Conservation (phyloP, 805 yeast species). For the Wickerhamomyces subpelliculosus region DNA sequence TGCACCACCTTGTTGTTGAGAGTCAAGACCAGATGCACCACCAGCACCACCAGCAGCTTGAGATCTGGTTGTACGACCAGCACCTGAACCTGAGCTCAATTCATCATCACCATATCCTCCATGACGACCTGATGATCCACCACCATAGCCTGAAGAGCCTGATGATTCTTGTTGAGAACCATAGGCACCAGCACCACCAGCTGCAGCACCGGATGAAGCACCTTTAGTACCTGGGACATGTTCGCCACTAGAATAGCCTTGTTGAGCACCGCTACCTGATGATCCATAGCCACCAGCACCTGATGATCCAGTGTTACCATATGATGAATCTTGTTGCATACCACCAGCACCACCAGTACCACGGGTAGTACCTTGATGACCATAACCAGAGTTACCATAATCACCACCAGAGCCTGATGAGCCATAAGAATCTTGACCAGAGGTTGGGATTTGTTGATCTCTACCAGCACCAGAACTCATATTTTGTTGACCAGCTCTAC, state of each 20-base stretch:
- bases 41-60: conserved; percentile 7
- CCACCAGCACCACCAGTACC: conserved; percentile 2
- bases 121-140: neutral
- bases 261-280: neutral
- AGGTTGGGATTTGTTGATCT: conserved; percentile 16
- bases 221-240: neutral
- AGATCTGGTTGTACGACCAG: conserved; percentile 21
- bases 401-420: neutral
- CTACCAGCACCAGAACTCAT: conserved; percentile 6
- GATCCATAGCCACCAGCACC: neutral
- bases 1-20: neutral
- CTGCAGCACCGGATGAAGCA: neutral
- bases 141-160: neutral
- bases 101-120: neutral
- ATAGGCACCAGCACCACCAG: neutral
- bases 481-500: conserved; percentile 13
- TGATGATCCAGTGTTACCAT: neutral
- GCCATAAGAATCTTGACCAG: conserved; percentile 1
- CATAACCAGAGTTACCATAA: neutral
- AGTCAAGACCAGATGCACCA: neutral
- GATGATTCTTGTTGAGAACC: neutral
- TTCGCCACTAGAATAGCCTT: neutral
- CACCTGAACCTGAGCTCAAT: neutral
- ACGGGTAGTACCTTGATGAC: neutral
- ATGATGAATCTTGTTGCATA: neutral